Evolutionary conservation across 2,329 filamentous ascomycete species (phyloP).

Genomic region (Graphilbum fragrans): DNA sequence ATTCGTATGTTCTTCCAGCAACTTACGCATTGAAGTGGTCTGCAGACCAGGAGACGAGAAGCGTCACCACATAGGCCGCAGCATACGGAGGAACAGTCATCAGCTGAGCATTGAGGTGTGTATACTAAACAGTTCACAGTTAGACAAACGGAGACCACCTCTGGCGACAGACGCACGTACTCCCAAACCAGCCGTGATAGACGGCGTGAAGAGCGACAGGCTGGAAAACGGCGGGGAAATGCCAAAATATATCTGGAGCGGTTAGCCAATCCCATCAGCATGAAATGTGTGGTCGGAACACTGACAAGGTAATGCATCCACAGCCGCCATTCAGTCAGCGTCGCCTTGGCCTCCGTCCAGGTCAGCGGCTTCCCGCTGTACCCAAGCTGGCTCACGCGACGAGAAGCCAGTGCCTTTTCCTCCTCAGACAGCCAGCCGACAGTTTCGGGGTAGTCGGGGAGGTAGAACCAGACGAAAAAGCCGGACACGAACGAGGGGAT

Average conservation of each 20-base stretch:
- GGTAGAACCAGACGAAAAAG: constrained; percentile 41
- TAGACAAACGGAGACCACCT: too few species aligned
- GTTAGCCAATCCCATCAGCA: constrained; percentile 14
- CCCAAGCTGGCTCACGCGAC: constrained; percentile 31
- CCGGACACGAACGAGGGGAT: constrained; percentile 39
- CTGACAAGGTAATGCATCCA: constrained; percentile 50
- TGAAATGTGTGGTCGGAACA: too few species aligned
- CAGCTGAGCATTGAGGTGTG: constrained; percentile 40
- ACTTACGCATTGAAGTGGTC: constrained; percentile 26
- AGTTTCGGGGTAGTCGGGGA: constrained; percentile 57
- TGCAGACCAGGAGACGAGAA: constrained; percentile 30
- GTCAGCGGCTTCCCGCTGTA: constrained; percentile 47
- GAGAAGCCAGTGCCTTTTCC: constrained; percentile 43
- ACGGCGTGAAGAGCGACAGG: constrained; percentile 38
- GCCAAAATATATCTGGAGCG: constrained; percentile 11
- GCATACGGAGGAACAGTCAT: constrained; percentile 58
- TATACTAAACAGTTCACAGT: constrained; percentile 10
- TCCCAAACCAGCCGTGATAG: constrained; percentile 34
- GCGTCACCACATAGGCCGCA: constrained; percentile 25
- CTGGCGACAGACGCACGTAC: background rate
- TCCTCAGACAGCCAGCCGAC: constrained; percentile 47
- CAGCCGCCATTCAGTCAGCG: constrained; percentile 50
- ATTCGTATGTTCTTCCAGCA: background rate
- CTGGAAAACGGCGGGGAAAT: constrained; percentile 21
- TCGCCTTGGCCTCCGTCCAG: constrained; percentile 57